Evolutionary conservation across 225 moss, liverwort and hornwort species (phyloP).

Genomic region (Marchantia polymorpha): DNA sequence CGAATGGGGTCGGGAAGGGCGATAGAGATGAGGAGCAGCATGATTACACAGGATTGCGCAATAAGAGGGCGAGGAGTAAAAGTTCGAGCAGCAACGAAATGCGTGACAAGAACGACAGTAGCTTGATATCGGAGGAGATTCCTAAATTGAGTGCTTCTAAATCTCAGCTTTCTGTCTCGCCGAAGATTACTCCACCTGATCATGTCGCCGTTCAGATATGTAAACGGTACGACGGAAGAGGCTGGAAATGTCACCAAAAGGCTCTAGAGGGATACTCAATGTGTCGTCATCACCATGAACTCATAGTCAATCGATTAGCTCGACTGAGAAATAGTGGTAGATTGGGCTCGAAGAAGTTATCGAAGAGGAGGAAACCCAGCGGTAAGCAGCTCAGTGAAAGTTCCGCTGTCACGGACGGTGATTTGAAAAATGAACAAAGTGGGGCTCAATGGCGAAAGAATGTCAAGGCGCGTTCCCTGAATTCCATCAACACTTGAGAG

Average conservation of each 20-base stretch:
- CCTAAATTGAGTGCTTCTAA: slow-evolving; percentile 8
- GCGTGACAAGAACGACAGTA: slow-evolving; percentile 1
- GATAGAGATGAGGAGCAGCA: slow-evolving; percentile 17
- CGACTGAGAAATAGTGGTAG: slow-evolving; percentile 55
- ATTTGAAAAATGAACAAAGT: slow-evolving; percentile 20
- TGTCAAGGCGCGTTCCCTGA: slow-evolving; percentile 43
- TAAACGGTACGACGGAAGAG: slow-evolving; percentile 89
- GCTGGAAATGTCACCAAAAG: slow-evolving; percentile 81
- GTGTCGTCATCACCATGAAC: slow-evolving; percentile 90
- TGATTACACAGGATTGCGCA: slow-evolving; percentile 8
- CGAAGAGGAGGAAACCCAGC: slow-evolving; percentile 25
- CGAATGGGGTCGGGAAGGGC: slow-evolving; percentile 22
- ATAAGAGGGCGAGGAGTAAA: slow-evolving; percentile 40
- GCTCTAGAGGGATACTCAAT: slow-evolving; percentile 81
- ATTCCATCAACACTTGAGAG: slow-evolving; percentile 36
- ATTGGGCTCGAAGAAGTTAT: slow-evolving; percentile 32
- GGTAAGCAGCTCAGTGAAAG: slow-evolving; percentile 28
- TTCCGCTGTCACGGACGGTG: slow-evolving; percentile 18
- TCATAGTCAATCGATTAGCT: slow-evolving; percentile 83
- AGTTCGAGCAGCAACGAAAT: slow-evolving; percentile 11
- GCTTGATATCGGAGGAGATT: slow-evolving; percentile 16
- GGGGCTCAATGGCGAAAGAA: slow-evolving; percentile 40
- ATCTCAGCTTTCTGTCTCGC: neutral
- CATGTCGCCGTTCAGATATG: slow-evolving; percentile 61
- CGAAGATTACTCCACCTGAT: slow-evolving; percentile 28